Percentiles rank a stretch among this genome's conserved stretches.
Conservation (phyloP, 805 yeast species). For the Candida orba region DNA sequence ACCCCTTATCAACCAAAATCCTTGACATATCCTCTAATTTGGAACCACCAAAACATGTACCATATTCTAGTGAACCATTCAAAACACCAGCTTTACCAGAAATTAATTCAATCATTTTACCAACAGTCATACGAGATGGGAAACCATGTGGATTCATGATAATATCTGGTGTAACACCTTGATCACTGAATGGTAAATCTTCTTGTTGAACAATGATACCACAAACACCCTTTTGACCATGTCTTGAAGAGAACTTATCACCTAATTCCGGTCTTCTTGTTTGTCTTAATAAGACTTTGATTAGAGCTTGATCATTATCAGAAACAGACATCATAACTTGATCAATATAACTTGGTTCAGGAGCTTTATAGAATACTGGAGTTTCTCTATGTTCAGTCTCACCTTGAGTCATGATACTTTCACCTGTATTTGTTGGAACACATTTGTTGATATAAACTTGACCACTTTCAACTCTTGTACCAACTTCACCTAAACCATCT, state of each 20-base stretch:
- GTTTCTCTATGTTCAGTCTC: conserved; percentile 72
- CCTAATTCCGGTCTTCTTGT: conserved; percentile 97
- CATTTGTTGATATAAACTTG: conserved; percentile 91
- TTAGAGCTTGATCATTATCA: conserved; percentile 89
- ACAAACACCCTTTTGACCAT: conserved; percentile 99
- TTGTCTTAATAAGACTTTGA: conserved; percentile 87
- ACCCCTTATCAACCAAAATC: conserved; percentile 84
- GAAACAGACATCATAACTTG: conserved; percentile 97
- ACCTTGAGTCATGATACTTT: conserved; percentile 30
- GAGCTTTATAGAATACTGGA: conserved; percentile 87
- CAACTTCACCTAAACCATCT: conserved; percentile 96
- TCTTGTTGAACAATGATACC: conserved; percentile 97
- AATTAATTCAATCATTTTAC: conserved; percentile 93
- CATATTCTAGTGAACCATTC: conserved; percentile 86
- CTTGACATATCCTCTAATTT: conserved; percentile 91
- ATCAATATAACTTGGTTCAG: conserved; percentile 92
- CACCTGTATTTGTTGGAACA: conserved; percentile 82
- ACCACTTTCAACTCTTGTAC: conserved; percentile 83
- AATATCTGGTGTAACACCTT: conserved; percentile 89
- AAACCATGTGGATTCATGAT: conserved; percentile 99
- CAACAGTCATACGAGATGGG: conserved; percentile 99
- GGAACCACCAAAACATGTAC: conserved; percentile 99
- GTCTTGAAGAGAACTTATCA: conserved; percentile 94
- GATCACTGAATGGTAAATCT: conserved; percentile 91
- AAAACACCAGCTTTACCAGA: conserved; percentile 98